Evolutionary conservation across 2,329 filamentous ascomycete genomes (phyloP), one percentile per base, ranked within the genome.

Genomic region (Tolypocladium capitatum): DNA sequence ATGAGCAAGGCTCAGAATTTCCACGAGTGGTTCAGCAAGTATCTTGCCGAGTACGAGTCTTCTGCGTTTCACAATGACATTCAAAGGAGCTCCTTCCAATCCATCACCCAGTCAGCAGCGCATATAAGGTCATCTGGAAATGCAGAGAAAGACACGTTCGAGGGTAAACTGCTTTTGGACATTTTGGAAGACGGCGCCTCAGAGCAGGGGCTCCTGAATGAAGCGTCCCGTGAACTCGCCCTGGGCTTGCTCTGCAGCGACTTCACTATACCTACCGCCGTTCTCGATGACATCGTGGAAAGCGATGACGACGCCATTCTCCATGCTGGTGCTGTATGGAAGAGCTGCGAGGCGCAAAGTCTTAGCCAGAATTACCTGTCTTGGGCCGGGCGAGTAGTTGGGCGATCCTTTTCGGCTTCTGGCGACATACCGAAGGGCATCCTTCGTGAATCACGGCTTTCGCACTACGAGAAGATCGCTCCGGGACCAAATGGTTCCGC

Each of bases 371-470:
- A 80, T 16, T 96, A 92, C 60, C 69, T 88, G 1, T 69, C 86
- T 1, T 98, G 94, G 94, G 85, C 86, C 41, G 90, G 86, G 3
- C 78, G 83, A 52, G 84, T 90, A 2, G 72, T 97, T 41, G 92
- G 94, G 8, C 79, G 88, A 60, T 83, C 87, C 0, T 97, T 90
- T 64, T 81, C 84, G 35, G 77, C 85, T 16, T 86, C 81, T 28
- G 89, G 89, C 2, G 72, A 79, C 47, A 74, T 87, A 6, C 77
- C 80, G 16, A 62, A 70, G 33, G 76, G 76, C 44, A 69, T 85
- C 42, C 62, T 83, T 1, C 69, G 73, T 27, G 82, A 86, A 59
- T 80, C 79, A 1, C 68, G 68, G 16, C 63, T 84, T 6, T 63
- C 68, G 14, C 66, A 71, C 54, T 81, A 71, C 56, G 66, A 63